phyloP scores from a whole-genome alignment of 2,329 filamentous ascomycete genomes.

The Sporothrix variecibatus region DNA sequence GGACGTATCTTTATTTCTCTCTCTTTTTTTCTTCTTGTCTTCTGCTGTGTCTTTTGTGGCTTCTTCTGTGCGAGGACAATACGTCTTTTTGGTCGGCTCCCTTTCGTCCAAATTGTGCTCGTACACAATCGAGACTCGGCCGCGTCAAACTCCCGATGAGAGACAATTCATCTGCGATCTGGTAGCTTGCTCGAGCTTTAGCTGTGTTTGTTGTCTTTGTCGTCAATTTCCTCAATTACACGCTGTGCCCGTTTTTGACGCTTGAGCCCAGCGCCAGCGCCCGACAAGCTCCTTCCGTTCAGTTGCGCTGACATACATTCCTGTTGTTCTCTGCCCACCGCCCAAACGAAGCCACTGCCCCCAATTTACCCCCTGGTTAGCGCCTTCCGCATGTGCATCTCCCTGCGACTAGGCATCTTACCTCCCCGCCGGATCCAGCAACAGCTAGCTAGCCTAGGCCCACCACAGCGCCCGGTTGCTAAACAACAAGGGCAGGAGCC shows the following conservation, averaged over 20 bases:
- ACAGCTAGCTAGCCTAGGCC: constrained; percentile 10
- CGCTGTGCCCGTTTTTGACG: background rate
- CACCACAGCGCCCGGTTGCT: constrained; percentile 15
- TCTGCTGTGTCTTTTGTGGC: background rate
- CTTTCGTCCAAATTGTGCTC: constrained; percentile 1
- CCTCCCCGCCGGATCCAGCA: constrained; percentile 23
- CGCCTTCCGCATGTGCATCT: constrained; percentile 11
- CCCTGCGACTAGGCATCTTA: background rate
- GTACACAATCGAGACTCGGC: background rate
- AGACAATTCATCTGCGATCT: constrained; percentile 4
- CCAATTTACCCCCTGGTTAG: constrained; percentile 23
- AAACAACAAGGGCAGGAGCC: constrained; percentile 13
- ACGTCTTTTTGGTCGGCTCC: background rate
- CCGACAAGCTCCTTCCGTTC: background rate
- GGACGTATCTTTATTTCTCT: background rate
- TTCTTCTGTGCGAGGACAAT: background rate
- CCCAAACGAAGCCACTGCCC: background rate
- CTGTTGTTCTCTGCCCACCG: background rate
- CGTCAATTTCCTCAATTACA: background rate
- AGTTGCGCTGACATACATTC: constrained; percentile 18
- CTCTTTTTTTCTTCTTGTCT: background rate
- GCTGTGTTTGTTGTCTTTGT: background rate
- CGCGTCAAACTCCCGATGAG: constrained; percentile 2
- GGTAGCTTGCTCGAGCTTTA: background rate
- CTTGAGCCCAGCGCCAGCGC: background rate